A percentile compares a stretch with the other conserved stretches of the same genome.
phyloP scores from a whole-genome alignment of 75 land plant genomes.

The Pinus tabuliformis region DNA sequence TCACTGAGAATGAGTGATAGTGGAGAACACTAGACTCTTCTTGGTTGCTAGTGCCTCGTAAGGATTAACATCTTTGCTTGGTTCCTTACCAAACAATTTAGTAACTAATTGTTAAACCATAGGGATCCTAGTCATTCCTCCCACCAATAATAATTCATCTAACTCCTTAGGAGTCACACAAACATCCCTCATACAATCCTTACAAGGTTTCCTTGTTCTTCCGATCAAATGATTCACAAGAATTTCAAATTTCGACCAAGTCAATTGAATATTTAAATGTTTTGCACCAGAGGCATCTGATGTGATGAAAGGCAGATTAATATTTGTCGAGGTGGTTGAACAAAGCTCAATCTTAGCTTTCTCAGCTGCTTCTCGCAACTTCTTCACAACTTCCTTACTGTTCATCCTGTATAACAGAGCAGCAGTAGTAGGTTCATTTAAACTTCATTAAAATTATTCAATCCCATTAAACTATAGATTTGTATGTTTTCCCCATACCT shows the following conservation, averaged over 20 bases:
- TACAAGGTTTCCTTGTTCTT: constrained; percentile 49
- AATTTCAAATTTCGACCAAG: constrained; percentile 52
- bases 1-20: no score
- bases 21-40: no score
- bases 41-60: constrained; percentile 56
- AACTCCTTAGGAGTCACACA: constrained; percentile 40
- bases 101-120: constrained; percentile 43
- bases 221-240: constrained; percentile 47
- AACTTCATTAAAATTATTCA: no score
- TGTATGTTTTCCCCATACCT: no score
- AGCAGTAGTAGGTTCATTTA: constrained; percentile 82
- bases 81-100: no score
- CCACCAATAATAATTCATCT: constrained; percentile 54
- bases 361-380: constrained; percentile 62
- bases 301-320: constrained; percentile 66
- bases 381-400: constrained; percentile 64
- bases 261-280: constrained; percentile 51
- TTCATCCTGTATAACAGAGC: constrained; percentile 79
- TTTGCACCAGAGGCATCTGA: constrained; percentile 71
- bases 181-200: constrained; percentile 56
- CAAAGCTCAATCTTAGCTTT: constrained; percentile 67
- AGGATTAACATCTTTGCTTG: constrained; percentile 62
- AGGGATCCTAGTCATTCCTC: constrained; percentile 57
- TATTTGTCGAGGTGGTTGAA: constrained; percentile 34
- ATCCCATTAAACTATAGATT: no score